phyloP scores from a whole-genome alignment of 2,329 filamentous ascomycete genomes.

The Ophiocordyceps camponoti-floridani region DNA sequence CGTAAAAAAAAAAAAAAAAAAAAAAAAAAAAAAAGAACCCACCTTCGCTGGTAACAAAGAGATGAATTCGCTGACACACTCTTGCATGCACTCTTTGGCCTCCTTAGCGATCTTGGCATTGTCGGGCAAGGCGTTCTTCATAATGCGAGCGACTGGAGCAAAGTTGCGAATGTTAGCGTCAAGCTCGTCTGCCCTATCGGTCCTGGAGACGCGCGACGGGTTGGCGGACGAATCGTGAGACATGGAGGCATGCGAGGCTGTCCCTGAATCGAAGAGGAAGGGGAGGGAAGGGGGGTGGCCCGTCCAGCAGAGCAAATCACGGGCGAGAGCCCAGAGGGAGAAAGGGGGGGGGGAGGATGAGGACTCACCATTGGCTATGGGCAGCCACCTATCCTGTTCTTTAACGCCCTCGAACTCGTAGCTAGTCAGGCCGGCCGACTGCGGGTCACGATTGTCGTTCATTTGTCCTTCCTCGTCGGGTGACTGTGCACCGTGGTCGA shows the following conservation, averaged over 20 bases:
- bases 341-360: slow-evolving; percentile 2
- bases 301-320: slow-evolving; percentile 22
- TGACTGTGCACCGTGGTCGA: slow-evolving; percentile 84
- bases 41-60: slow-evolving; percentile 99
- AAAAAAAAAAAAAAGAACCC: slow-evolving; percentile 18
- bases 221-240: slow-evolving; percentile 37
- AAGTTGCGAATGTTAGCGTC: slow-evolving; percentile 93
- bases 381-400: slow-evolving; percentile 98
- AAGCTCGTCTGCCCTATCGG: slow-evolving; percentile 34
- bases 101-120: slow-evolving; percentile 99
- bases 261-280: slow-evolving; percentile 1
- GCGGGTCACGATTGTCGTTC: slow-evolving; percentile 70
- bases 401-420: slow-evolving; percentile 92
- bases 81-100: slow-evolving; percentile 99
- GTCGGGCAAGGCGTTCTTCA: slow-evolving; percentile 94
- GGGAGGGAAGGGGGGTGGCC: slow-evolving; percentile 7
- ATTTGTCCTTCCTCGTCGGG: slow-evolving; percentile 88
- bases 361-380: slow-evolving; percentile 98
- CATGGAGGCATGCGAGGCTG: slow-evolving; percentile 26
- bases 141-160: slow-evolving; percentile 93
- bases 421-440: slow-evolving; percentile 48
- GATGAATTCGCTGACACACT: slow-evolving; percentile 99
- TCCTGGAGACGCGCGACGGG: slow-evolving; percentile 27
- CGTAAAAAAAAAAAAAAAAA: background rate
- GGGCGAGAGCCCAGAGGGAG: slow-evolving; percentile 26